A percentile compares a stretch with the other conserved stretches of the same genome.
phyloP scores from a whole-genome alignment of 495 filamentous ascomycete genomes.

The Trypethelium eluteriae region DNA sequence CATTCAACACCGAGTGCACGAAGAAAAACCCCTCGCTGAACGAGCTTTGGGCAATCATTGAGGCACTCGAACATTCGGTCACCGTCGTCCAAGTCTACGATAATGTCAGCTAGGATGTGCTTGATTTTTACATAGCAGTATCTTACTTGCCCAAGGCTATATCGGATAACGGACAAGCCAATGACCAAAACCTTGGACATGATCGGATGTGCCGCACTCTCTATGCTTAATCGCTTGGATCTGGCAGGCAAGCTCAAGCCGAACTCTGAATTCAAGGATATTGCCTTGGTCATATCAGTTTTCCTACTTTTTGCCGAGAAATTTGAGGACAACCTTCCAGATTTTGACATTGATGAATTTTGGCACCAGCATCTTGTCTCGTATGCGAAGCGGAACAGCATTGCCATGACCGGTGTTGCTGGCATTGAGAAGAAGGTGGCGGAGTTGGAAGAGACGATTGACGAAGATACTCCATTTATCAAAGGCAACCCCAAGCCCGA shows the following conservation, averaged over 20 bases:
- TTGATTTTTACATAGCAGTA: no score
- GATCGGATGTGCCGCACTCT: conserved; percentile 14
- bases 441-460: conserved; percentile 13
- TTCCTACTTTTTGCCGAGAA: not conserved
- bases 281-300: conserved; percentile 16
- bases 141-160: no score
- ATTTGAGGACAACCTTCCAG: not conserved
- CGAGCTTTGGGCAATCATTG: conserved; percentile 12
- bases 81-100: no score
- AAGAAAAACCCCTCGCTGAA: conserved; percentile 13
- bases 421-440: conserved; percentile 8
- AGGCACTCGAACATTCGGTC: no score
- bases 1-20: not conserved
- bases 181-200: conserved; percentile 13
- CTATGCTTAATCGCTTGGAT: conserved; percentile 16
- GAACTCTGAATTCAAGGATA: conserved; percentile 14
- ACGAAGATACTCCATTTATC: not conserved
- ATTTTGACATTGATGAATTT: not conserved
- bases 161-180: no score
- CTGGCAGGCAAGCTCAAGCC: conserved; percentile 12
- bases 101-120: no score
- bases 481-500: not conserved
- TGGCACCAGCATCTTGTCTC: conserved; percentile 15
- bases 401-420: conserved; percentile 10
- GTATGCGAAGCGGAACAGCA: conserved; percentile 12